Base-by-base conservation (phyloP, 106 monocot genomes). In the Xerophyta viscosa region DNA sequence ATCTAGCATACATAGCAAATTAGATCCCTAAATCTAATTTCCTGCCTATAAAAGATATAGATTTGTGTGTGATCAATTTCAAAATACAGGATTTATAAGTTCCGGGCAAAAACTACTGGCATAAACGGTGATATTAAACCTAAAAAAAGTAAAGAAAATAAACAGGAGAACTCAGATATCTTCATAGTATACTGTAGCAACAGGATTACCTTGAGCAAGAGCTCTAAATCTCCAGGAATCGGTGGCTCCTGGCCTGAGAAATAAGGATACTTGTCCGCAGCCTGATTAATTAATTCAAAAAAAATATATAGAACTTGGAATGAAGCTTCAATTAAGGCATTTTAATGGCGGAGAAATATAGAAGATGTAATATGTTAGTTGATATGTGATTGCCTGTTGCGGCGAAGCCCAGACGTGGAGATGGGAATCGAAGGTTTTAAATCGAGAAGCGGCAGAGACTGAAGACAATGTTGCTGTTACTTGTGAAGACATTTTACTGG, bases 371-470 rank as follows among this genome's bases (percentile, higher is more conserved):
- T 19, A 27, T 14, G 14, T 3, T 0, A 17, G 31, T 41, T n/a
- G n/a, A n/a, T n/a, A n/a, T 15, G 10, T 2, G 0, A 17, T 43
- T 41, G 84, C 89, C 80, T 90, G 68, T 29, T 80, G 60, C 3
- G 80, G 84, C 58, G 89, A 71, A 48, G 89, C 89, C 89, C 89
- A 90, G 36, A 90, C 77, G 52, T 90, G 89, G 64, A 90, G 76
- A 66, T 89, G 88, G 42, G 88, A 79, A 54, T 89, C 88, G 8
- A 89, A 33, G 29, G 46, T 63, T 62, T 71, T 78, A 36, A 29
- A 50, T 8, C 63, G 20, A 24, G 72, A 49, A 69, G 76, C 22
- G 13, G 70, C 15, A 50, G 64, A 33, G 18, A 31, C 19, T 7
- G 61, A 50, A 50, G 63, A 49, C 7, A 13, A 12, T 18, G 6